Evolutionary conservation across 1,139 yeast species (phyloP).

Genomic region (Meyerozyma sp.): DNA sequence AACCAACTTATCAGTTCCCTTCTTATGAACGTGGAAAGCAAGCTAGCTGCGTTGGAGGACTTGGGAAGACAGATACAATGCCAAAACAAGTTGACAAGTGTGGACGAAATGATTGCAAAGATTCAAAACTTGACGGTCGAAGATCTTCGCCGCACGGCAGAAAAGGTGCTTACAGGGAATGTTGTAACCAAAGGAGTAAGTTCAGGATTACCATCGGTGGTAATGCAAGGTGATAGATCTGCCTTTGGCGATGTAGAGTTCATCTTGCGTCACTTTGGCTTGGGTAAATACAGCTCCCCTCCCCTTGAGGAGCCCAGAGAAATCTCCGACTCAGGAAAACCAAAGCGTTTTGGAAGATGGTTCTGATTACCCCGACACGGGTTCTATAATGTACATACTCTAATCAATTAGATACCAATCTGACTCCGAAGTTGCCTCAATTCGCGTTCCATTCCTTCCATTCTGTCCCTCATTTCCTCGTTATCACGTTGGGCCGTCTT

Average conservation of each 20-base stretch:
- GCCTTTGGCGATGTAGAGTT: slow-evolving; percentile 78
- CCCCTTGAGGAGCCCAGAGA: slow-evolving; percentile 26
- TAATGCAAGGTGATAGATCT: slow-evolving; percentile 84
- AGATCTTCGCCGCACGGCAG: slow-evolving; percentile 73
- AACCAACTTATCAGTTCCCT: slow-evolving; percentile 87
- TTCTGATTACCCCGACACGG: slow-evolving; percentile 9
- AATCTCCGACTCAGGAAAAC: slow-evolving; percentile 12
- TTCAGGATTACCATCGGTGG: slow-evolving; percentile 70
- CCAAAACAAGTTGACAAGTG: slow-evolving; percentile 72
- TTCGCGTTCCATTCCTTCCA: slow-evolving; percentile 59
- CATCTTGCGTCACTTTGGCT: slow-evolving; percentile 64
- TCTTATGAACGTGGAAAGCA: slow-evolving; percentile 89
- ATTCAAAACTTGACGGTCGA: slow-evolving; percentile 62
- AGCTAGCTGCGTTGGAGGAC: slow-evolving; percentile 88
- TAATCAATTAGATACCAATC: slow-evolving; percentile 12
- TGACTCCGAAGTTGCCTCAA: slow-evolving; percentile 54
- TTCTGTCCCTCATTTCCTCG: slow-evolving; percentile 48
- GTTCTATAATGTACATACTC: background rate
- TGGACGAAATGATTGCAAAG: slow-evolving; percentile 75
- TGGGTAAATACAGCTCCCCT: slow-evolving; percentile 44
- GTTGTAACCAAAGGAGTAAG: slow-evolving; percentile 46
- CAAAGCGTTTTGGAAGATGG: slow-evolving; percentile 16
- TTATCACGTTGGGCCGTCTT: slow-evolving; percentile 33
- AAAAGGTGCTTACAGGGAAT: slow-evolving; percentile 66
- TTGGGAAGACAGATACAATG: slow-evolving; percentile 92